These are phyloP conservation scores for Tremella fuciformis DNA, from an alignment of 768 basidiomycete genomes.

Conservation along the genomic window DNA sequence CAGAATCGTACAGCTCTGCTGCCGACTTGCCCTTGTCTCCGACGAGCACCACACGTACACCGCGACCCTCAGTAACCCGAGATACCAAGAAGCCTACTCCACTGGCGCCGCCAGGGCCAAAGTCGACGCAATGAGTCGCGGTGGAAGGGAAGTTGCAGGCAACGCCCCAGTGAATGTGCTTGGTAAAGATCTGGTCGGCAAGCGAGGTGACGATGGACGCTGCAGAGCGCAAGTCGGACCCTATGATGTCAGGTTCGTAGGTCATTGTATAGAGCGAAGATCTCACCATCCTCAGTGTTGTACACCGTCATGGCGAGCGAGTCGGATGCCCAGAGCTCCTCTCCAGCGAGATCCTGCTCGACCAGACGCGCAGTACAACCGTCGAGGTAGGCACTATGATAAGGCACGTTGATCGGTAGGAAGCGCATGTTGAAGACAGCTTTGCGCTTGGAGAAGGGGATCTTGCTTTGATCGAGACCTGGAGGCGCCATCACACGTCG, in stretches of 20 bases:
- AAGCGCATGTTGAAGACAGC: conserved; percentile 89
- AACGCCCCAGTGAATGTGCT: conserved; percentile 86
- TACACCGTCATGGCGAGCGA: conserved; percentile 81
- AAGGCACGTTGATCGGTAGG: conserved; percentile 91
- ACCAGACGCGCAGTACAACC: conserved; percentile 73
- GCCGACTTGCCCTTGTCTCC: conserved; percentile 89
- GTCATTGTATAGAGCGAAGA: conserved; percentile 7
- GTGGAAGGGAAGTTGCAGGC: conserved; percentile 85
- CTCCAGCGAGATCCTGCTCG: conserved; percentile 68
- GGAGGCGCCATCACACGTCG: conserved; percentile 83
- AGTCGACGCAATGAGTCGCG: conserved; percentile 92
- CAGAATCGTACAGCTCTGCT: conserved; percentile 73
- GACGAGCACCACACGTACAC: conserved; percentile 80
- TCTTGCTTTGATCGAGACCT: conserved; percentile 88
- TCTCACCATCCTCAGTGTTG: conserved; percentile 86
- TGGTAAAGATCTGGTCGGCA: conserved; percentile 88
- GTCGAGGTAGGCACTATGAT: conserved; percentile 81
- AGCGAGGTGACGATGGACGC: conserved; percentile 79
- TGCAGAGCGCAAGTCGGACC: conserved; percentile 74
- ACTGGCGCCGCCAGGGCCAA: conserved; percentile 89
- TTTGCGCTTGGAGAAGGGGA: conserved; percentile 88
- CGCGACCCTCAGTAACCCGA: conserved; percentile 86
- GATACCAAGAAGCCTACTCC: conserved; percentile 90
- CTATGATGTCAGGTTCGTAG: conserved; percentile 54
- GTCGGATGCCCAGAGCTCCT: conserved; percentile 67